phyloP scores from a whole-genome alignment of 2,329 filamentous ascomycete species.

The Trichophyton simii region DNA sequence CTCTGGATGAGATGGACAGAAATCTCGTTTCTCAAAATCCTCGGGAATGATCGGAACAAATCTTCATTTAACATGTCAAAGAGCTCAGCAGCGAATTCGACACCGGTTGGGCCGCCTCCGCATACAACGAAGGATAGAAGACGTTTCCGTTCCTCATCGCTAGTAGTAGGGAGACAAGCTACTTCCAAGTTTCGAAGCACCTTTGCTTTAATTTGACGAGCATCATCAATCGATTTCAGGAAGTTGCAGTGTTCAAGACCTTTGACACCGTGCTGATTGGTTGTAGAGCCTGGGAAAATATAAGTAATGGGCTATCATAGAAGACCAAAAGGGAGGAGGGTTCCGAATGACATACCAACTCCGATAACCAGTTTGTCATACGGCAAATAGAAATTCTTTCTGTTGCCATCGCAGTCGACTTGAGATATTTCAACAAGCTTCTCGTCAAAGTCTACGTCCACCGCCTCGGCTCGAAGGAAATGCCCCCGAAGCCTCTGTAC shows the following conservation, averaged over 20 bases:
- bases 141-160: conserved; percentile 73
- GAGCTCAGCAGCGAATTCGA: conserved; percentile 93
- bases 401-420: conserved; percentile 55
- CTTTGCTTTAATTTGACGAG: conserved; percentile 74
- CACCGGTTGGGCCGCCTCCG: conserved; percentile 88
- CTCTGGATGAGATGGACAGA: conserved; percentile 96
- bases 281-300: conserved; percentile 51
- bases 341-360: conserved; percentile 44
- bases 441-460: conserved; percentile 81
- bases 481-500: conserved; percentile 67
- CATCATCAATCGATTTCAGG: conserved; percentile 89
- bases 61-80: conserved; percentile 97
- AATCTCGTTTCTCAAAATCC: conserved; percentile 87
- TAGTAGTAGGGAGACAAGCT: conserved; percentile 83
- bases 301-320: neutral
- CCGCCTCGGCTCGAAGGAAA: conserved; percentile 75
- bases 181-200: conserved; percentile 81
- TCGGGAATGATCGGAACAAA: conserved; percentile 68
- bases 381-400: conserved; percentile 76
- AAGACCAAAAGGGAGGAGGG: neutral
- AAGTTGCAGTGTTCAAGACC: conserved; percentile 89
- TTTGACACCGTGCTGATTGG: conserved; percentile 91
- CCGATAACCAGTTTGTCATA: conserved; percentile 94
- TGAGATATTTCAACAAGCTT: conserved; percentile 83
- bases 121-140: conserved; percentile 92